Evolutionary conservation across 805 yeast genomes (phyloP), one percentile per base, ranked within the genome.

Genomic region (Myxozyma kluyveri): DNA sequence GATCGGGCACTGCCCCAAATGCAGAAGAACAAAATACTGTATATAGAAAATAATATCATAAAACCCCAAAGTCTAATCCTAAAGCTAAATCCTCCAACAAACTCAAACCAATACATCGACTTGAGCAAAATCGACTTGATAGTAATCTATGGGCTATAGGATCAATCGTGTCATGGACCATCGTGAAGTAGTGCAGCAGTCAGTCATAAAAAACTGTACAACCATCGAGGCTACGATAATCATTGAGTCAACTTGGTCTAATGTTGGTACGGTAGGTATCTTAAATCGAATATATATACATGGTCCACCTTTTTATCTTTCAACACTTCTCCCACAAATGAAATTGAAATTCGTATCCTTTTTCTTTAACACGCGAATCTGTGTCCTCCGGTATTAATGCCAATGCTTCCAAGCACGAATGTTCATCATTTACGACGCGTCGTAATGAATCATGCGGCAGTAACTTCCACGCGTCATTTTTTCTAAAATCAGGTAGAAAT

Each of bases 281-380:
- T 38, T 38, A 29, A 18, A 18, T 6, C 14, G 23, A 26, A 24
- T 24, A 26, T 22, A 4, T 42, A n/a, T 10, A n/a, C 24, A 31
- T 14, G 37, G 32, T 9, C 18, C 41, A 17, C 12, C 6, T 6
- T 45, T 21, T 19, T 14, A 19, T 2, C 10, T 17, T 14, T 6
- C 5, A 6, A 6, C 1, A 18, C 22, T 45, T 40, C 31, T 69
- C 75, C 81, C 86, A 88, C 40, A 86, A 63, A 0, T 87, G 79
- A 64, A 78, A 86, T 46, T 75, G 75, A 63, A 82, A 88, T 24
- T 63, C 63, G 61, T 75, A 79, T 12, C 76, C 83, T 32, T 75
- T 76, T 43, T 81, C 60, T 10, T 72, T 63, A 19, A 48, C 32
- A 18, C 42, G 42, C 9, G 21, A 32, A n/a, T 32, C 45, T 33